Evolutionary conservation across 2,329 filamentous ascomycete species (phyloP).

Genomic region (Chaetomium globosum): DNA sequence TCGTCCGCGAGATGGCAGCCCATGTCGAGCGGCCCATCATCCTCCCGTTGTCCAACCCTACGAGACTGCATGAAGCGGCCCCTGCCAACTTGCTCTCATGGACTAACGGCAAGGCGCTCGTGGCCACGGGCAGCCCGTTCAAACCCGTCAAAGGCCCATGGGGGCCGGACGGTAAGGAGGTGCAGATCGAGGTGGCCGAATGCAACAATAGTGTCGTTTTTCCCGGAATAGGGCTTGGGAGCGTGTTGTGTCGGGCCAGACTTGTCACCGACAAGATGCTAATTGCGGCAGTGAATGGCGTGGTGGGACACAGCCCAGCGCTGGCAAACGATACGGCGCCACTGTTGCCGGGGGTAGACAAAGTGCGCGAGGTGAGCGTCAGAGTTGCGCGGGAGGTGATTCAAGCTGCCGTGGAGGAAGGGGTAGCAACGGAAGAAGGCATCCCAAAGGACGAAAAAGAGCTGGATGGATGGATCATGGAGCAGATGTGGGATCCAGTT

Average conservation of each 20-base stretch:
- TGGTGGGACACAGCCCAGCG: slow-evolving; percentile 72
- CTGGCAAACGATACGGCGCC: slow-evolving; percentile 63
- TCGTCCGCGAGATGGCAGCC: slow-evolving; percentile 74
- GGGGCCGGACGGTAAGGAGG: slow-evolving; percentile 50
- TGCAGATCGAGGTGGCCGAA: slow-evolving; percentile 64
- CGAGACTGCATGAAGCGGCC: slow-evolving; percentile 77
- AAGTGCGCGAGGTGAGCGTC: slow-evolving; percentile 75
- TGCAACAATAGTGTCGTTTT: slow-evolving; percentile 90
- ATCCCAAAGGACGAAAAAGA: slow-evolving; percentile 63
- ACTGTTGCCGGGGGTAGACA: slow-evolving; percentile 73
- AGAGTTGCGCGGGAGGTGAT: slow-evolving; percentile 77
- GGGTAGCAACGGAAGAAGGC: slow-evolving; percentile 62
- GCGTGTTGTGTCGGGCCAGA: slow-evolving; percentile 68
- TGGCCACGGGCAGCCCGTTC: slow-evolving; percentile 84
- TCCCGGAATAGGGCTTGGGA: slow-evolving; percentile 81
- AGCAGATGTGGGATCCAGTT: slow-evolving; percentile 78
- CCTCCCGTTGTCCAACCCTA: slow-evolving; percentile 84
- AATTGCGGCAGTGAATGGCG: slow-evolving; percentile 73
- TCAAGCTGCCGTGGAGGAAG: slow-evolving; percentile 68
- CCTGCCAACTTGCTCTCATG: slow-evolving; percentile 75
- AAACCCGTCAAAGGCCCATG: slow-evolving; percentile 67
- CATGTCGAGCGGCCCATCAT: slow-evolving; percentile 74
- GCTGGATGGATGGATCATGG: slow-evolving; percentile 70
- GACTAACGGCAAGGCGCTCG: slow-evolving; percentile 75
- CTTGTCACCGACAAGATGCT: slow-evolving; percentile 77